Evolutionary conservation across 2,329 filamentous ascomycete genomes (phyloP), one percentile per base, ranked within the genome.

Genomic region (Pyrenochaeta sp.): DNA sequence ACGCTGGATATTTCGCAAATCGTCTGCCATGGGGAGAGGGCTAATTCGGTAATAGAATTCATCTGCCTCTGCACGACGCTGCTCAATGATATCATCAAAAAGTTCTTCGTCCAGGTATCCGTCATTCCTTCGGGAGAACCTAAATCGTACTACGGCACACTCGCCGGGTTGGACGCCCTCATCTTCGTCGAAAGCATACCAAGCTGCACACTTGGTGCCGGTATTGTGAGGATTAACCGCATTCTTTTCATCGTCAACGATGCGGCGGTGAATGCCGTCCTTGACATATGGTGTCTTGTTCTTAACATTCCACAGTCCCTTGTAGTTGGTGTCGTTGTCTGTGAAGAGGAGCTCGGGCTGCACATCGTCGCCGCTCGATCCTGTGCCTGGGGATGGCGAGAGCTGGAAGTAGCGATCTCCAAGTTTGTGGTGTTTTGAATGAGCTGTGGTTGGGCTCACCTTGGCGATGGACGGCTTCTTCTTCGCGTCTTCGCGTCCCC

Each of bases 21-120:
- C 94, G 48, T 98, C 93, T 0, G 91, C 86, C 90, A 97, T 96
- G 2, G 93, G 94, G 39, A 97, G 84, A 2, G 94, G 94, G 78
- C 92, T 97, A 77, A 98, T 90, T 58, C 91, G 88, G 80, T 90
- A 95, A 82, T 96, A 98, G 77, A 98, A 98, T 61, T 98, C 93
- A 74, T 98, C 94, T 6, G 94, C 94, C 72, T 98, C 94, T n/a
- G 91, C 86, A 59, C 87, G 88, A 67, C 93, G 89, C 74, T 89
- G 88, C 71, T 98, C 93, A 58, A 98, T 90, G 64, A 95, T 87
- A 72, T 97, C 89, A 73, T 98, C 94, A 62, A 98, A 95, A 36
- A 90, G 84, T 77, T 97, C 94, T 80, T 98, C 94, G 71, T 98
- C 93, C 25, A 98, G 84, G 75, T 93, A 96, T 19, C 85, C 84